phyloP scores from a whole-genome alignment of 306 rosid species.

The Malus sieversii region DNA sequence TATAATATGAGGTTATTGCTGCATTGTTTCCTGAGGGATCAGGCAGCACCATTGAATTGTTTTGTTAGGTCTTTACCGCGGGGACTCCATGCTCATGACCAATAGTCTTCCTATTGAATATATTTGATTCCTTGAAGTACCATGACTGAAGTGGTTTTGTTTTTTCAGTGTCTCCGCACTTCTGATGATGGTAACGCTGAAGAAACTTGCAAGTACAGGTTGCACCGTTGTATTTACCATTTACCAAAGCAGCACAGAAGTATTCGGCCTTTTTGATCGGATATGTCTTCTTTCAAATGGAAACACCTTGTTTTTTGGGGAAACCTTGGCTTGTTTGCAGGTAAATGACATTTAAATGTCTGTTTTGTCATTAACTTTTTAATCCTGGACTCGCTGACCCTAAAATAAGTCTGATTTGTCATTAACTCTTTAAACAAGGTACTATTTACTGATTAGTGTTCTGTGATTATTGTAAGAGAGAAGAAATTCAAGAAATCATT shows the following conservation, averaged over 20 bases:
- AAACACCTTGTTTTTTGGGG: constrained; percentile 93
- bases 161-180: constrained; percentile 86
- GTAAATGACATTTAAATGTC: constrained; percentile 19
- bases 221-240: constrained; percentile 83
- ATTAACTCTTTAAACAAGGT: not conserved
- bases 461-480: not conserved
- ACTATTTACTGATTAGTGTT: not conserved
- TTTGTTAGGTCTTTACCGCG: not conserved
- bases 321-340: constrained; percentile 97
- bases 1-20: not conserved
- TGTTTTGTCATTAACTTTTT: not conserved
- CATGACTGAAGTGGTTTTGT: constrained; percentile 11
- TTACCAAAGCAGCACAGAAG: constrained; percentile 98
- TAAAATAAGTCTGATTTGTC: too few species aligned
- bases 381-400: not conserved
- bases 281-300: constrained; percentile 98
- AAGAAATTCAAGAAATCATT: not conserved
- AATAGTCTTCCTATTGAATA: not conserved
- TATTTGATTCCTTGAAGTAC: not conserved
- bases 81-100: not conserved
- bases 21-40: not conserved
- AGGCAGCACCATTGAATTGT: not conserved
- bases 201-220: constrained; percentile 95
- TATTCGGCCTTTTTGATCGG: constrained; percentile 95
- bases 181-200: constrained; percentile 97